phyloP scores from a whole-genome alignment of 2,329 filamentous ascomycete species.

The Bipolaris victoriae region DNA sequence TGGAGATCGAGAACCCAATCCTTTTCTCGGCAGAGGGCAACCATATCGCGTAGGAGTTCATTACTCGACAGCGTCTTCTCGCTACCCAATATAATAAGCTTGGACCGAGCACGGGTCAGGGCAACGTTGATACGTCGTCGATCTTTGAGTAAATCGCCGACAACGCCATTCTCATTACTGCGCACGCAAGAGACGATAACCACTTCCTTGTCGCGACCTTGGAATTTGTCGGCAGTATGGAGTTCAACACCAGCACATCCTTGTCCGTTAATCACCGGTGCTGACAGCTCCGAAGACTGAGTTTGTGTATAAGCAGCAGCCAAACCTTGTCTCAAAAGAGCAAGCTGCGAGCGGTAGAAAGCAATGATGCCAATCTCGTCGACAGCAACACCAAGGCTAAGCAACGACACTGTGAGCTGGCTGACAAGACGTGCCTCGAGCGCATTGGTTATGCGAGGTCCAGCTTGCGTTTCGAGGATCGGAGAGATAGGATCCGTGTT shows the following conservation, averaged over 20 bases:
- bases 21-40: slow-evolving; percentile 75
- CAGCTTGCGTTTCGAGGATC: slow-evolving; percentile 69
- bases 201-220: slow-evolving; percentile 94
- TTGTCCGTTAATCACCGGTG: slow-evolving; percentile 20
- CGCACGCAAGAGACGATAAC: slow-evolving; percentile 87
- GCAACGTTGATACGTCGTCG: slow-evolving; percentile 95
- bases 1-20: slow-evolving; percentile 82
- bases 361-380: slow-evolving; percentile 92
- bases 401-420: slow-evolving; percentile 80
- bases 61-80: slow-evolving; percentile 71
- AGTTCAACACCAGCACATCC: slow-evolving; percentile 71
- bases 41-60: slow-evolving; percentile 77
- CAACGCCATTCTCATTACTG: slow-evolving; percentile 78
- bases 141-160: slow-evolving; percentile 91
- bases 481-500: slow-evolving; percentile 81
- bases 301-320: slow-evolving; percentile 56
- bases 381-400: slow-evolving; percentile 75
- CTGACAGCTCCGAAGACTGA: slow-evolving; percentile 53
- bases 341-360: slow-evolving; percentile 91
- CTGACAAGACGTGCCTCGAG: slow-evolving; percentile 79
- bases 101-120: slow-evolving; percentile 89
- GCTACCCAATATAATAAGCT: slow-evolving; percentile 87
- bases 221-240: slow-evolving; percentile 96
- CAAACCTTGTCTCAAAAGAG: slow-evolving; percentile 77
- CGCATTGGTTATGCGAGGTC: slow-evolving; percentile 86